Evolutionary conservation across 73 alveolate genomes (phyloP), one percentile per base, ranked within the genome.

Genomic region (Effrenium voratum): DNA sequence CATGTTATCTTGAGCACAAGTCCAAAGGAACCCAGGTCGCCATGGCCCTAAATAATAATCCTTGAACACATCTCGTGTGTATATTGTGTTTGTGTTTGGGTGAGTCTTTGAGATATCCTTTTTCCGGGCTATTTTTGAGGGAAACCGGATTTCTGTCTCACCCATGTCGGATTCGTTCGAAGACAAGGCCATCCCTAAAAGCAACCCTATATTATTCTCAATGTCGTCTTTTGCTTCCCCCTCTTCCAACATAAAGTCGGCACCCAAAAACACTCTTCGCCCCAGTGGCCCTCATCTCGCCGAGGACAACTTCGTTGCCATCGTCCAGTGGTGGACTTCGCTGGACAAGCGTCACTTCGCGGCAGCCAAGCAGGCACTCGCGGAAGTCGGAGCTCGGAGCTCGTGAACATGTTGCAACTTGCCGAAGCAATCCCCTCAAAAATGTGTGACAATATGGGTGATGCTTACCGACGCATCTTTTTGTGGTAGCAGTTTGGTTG

Each of bases 241-340:
- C 26, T 19, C 63, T 52, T 52, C 63, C 8, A 52, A 52, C 26
- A 52, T 19, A 8, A 52, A 52, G 8, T 52, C 19, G 63, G 26
- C 8, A 12, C 63, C 63, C 63, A 52, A 52, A 52, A 8, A 8
- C 63, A 12, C 63, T 19, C 19, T 52, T 52, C 19, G 26, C 63
- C 63, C 19, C 19, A 19, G 26, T 52, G 8, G 63, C 19, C 63
- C 63, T 8, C 26, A 19, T 52, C 26, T 30, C 80, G 22, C 44
- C 5, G 40, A 87, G 95, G 95, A 87, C n/a, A 70, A 44, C 40
- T 60, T 87, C 85, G 68, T 60, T 83, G n/a, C 40, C 26, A 60
- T 87, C 73, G 95, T 87, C 72, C 26, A 44, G n/a, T 87, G 95
- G 95, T 87, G 95, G 95, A 63, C 49, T 15, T 63, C 84, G 36